Percentiles rank a stretch among this genome's conserved stretches.
phyloP scores from a whole-genome alignment of 2,329 filamentous ascomycete species.

The Fusarium nanum region DNA sequence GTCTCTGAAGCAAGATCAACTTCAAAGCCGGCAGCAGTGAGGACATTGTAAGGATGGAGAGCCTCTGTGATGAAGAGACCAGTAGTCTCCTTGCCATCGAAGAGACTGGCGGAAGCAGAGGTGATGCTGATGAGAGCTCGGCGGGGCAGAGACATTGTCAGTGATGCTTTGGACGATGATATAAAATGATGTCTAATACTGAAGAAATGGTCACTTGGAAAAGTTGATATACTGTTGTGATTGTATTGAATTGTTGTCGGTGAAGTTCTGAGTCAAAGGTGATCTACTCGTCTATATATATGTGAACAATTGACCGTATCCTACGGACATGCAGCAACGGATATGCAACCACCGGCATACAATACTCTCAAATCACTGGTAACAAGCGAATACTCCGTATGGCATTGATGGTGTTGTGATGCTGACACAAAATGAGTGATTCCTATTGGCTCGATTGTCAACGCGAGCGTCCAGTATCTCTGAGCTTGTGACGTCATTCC shows the following conservation, averaged over 20 bases:
- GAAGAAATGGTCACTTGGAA: background rate
- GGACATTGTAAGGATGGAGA: constrained; percentile 16
- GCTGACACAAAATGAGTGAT: background rate
- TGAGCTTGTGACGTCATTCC: background rate
- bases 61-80: constrained; percentile 16
- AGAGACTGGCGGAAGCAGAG: constrained; percentile 22
- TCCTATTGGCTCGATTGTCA: background rate
- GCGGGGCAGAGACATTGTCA: constrained; percentile 16
- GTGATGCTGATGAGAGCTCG: constrained; percentile 27
- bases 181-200: background rate
- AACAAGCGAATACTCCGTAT: background rate
- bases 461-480: background rate
- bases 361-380: background rate
- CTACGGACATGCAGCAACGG: background rate
- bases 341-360: background rate
- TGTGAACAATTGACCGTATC: background rate
- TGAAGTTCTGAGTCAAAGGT: background rate
- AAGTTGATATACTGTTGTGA: background rate
- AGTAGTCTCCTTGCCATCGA: constrained; percentile 15
- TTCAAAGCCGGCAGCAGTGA: constrained; percentile 13
- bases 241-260: background rate
- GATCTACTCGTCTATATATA: background rate
- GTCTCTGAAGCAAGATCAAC: constrained; percentile 16
- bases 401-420: background rate
- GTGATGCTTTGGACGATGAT: too few species aligned